Base-by-base conservation (phyloP, 2,329 filamentous ascomycete species). In the Paraphoma sp. region DNA sequence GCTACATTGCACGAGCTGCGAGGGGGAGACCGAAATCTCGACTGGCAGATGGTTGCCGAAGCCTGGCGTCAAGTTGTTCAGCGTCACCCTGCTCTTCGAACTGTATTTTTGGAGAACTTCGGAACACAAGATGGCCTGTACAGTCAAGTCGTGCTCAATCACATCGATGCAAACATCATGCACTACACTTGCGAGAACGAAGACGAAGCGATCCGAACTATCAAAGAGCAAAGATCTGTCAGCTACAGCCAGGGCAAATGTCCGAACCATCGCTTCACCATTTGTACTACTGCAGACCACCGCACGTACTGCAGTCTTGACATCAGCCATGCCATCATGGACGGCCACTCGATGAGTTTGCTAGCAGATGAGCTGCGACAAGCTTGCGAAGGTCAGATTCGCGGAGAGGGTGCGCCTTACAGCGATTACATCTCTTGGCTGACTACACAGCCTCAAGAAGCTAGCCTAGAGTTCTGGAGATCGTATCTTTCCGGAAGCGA, bases 311-410 rank as follows among this genome's bases (percentile, higher is more conserved):
- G 65, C 43, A 72, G 68, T 36, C 54, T 75, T 6, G 73, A 75
- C 31, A 75, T 76, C 36, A 73, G 66, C 48, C 73, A 76, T 47
- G 67, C 68, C 10, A 69, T 76, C 29, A 74, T 76, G 67, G 73
- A 76, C 31, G 73, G 73, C 1, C 68, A 71, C 41, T 74, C 73
- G 0, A 73, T 72, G 67, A 70, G 68, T 33, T 18, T 75, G 4
- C 44, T 76, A 9, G 65, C 64, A 31, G 56, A 57, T 12, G 71
- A 76, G 44, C 65, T 76, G 6, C 59, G 54, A 7, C 45, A 63
- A 38, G 72, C 70, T 9, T 75, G 73, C 49, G 61, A 64, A 31
- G 67, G 65, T 8, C 50, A 49, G 31, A 53, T 72, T 10, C 48
- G 56, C 5, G 51, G 57, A 10, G 64, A 70, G 5, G 70, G 68